Evolutionary conservation across 2,329 filamentous ascomycete species (phyloP).

Genomic region (Colletotrichum paranaense): DNA sequence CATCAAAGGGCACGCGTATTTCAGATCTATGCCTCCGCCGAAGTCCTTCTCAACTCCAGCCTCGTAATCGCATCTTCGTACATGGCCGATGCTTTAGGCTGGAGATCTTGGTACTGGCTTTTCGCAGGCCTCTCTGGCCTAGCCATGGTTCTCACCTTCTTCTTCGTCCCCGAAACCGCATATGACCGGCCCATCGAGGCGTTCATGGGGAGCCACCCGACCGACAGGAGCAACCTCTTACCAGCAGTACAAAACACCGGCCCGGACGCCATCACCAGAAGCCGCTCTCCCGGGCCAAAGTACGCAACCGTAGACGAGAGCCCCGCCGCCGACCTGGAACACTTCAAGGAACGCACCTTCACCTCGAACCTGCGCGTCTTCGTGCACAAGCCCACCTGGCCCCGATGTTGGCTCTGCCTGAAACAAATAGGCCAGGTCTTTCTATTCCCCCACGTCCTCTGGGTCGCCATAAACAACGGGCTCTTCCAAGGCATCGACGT

Average conservation of each 20-base stretch:
- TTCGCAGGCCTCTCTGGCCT: conserved; percentile 20
- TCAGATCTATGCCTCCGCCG: conserved; percentile 23
- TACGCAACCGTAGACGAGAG: conserved; percentile 1
- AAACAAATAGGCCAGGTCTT: conserved; percentile 30
- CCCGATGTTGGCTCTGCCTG: conserved; percentile 9
- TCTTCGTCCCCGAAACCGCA: conserved; percentile 32
- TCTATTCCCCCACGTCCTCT: conserved; percentile 33
- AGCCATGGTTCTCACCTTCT: conserved; percentile 21
- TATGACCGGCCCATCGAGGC: conserved; percentile 22
- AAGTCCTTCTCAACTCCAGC: conserved; percentile 21
- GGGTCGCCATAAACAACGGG: conserved; percentile 31
- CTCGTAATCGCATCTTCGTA: conserved; percentile 21
- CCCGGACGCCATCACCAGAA: neutral
- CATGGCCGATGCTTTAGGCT: conserved; percentile 20
- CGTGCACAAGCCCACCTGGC: conserved; percentile 7
- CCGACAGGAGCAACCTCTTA: conserved; percentile 8
- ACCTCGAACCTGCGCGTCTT: conserved; percentile 19
- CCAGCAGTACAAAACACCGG: neutral
- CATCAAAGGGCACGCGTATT: conserved; percentile 26
- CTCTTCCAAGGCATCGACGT: conserved; percentile 32
- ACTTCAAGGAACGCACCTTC: conserved; percentile 14
- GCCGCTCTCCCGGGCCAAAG: neutral
- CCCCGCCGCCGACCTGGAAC: neutral
- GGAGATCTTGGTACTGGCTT: conserved; percentile 29
- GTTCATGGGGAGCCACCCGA: conserved; percentile 19